phyloP scores from a whole-genome alignment of 768 basidiomycete species.

The Crepidotus variabilis region DNA sequence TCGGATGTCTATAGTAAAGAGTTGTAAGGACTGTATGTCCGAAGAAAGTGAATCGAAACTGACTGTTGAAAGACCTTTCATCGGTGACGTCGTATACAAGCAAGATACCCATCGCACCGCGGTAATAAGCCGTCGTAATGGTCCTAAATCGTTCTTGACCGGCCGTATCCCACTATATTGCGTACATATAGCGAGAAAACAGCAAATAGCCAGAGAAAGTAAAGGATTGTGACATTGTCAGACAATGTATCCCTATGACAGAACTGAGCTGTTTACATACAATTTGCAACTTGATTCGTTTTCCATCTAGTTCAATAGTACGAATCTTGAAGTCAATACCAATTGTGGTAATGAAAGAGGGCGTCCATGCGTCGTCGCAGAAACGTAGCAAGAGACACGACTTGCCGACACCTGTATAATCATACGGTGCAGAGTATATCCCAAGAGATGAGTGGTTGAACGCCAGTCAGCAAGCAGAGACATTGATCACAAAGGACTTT shows the following conservation, averaged over 20 bases:
- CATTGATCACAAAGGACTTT: not conserved
- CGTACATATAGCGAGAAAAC: conserved; percentile 4
- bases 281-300: conserved; percentile 98
- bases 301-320: conserved; percentile 96
- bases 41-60: conserved; percentile 27
- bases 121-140: conserved; percentile 98
- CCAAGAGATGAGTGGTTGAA: conserved; percentile 3
- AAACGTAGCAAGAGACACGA: conserved; percentile 94
- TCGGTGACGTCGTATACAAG: conserved; percentile 99
- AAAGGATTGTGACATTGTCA: not conserved
- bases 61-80: conserved; percentile 93
- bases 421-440: conserved; percentile 4
- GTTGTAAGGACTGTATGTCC: not conserved
- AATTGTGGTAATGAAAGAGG: conserved; percentile 98
- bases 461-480: not conserved
- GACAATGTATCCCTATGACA: not conserved
- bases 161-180: conserved; percentile 91
- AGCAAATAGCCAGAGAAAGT: not conserved
- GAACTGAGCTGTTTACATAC: conserved; percentile 43
- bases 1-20: conserved; percentile 71
- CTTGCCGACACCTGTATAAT: conserved; percentile 80
- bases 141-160: conserved; percentile 99
- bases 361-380: conserved; percentile 99
- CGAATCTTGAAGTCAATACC: conserved; percentile 99
- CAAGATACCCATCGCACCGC: conserved; percentile 97